Evolutionary conservation across 2,329 filamentous ascomycete genomes (phyloP).

Genomic region (Polytolypa hystricis): DNA sequence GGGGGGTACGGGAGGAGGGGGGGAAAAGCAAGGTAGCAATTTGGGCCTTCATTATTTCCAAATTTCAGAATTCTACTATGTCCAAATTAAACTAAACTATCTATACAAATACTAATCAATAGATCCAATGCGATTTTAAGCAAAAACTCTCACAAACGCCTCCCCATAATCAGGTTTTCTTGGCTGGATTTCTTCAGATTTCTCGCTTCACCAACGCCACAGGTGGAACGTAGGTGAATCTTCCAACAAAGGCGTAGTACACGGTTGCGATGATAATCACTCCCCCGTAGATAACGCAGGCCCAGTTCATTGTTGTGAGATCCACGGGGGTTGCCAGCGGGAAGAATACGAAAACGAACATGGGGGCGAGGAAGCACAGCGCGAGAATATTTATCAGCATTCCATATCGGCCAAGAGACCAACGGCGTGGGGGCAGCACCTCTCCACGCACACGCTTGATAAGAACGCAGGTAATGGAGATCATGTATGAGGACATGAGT

Average conservation of each 20-base stretch:
- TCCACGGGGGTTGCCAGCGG: slow-evolving; percentile 25
- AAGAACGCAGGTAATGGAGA: slow-evolving; percentile 38
- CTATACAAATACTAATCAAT: neutral
- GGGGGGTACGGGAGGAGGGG: no score
- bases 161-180: neutral
- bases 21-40: neutral
- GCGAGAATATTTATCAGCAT: slow-evolving; percentile 33
- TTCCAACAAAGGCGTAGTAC: slow-evolving; percentile 33
- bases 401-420: slow-evolving; percentile 35
- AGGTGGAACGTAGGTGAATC: slow-evolving; percentile 31
- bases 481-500: slow-evolving; percentile 32
- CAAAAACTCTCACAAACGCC: neutral
- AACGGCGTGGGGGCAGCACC: slow-evolving; percentile 32
- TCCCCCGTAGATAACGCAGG: slow-evolving; percentile 34
- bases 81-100: neutral
- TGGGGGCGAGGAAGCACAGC: slow-evolving; percentile 28
- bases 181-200: neutral
- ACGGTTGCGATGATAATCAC: slow-evolving; percentile 33
- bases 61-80: no score
- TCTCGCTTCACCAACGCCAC: slow-evolving; percentile 26
- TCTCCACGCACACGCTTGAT: slow-evolving; percentile 32
- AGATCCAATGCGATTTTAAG: neutral
- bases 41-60: neutral
- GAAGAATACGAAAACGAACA: slow-evolving; percentile 38
- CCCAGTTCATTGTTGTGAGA: slow-evolving; percentile 38